Conservation (phyloP, 2,329 filamentous ascomycete genomes). For the Laburnicola sp. region DNA sequence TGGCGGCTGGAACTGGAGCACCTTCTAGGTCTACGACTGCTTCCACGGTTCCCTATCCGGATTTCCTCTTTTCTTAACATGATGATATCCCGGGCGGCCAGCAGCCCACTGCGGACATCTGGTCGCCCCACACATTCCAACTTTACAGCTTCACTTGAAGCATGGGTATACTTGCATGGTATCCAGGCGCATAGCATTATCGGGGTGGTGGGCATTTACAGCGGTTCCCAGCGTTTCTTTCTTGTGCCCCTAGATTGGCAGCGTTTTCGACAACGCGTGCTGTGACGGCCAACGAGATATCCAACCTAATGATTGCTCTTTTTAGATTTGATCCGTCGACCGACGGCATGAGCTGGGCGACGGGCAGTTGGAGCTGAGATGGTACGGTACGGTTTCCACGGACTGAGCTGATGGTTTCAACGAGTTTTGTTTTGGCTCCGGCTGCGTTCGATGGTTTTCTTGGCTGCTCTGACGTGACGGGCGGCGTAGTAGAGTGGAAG, state of each 20-base stretch:
- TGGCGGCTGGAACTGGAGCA: conserved; percentile 78
- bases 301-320: conserved; percentile 27
- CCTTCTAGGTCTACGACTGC: conserved; percentile 56
- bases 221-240: conserved; percentile 37
- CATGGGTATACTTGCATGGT: conserved; percentile 38
- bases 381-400: conserved; percentile 12
- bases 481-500: conserved; percentile 18
- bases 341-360: conserved; percentile 10
- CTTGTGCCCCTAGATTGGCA: conserved; percentile 23
- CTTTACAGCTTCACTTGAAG: conserved; percentile 13
- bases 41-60: background rate
- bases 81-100: conserved; percentile 15
- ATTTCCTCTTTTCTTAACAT: conserved; percentile 11
- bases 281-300: conserved; percentile 34
- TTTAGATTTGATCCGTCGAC: conserved; percentile 12
- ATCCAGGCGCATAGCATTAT: conserved; percentile 33
- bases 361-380: conserved; percentile 8
- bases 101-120: conserved; percentile 3
- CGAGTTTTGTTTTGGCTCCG: conserved; percentile 2
- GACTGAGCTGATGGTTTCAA: background rate
- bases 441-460: conserved; percentile 3
- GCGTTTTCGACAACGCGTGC: conserved; percentile 10
- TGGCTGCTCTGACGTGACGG: background rate
- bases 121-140: conserved; percentile 18
- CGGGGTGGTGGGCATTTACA: conserved; percentile 19